These are phyloP conservation scores for Microthlaspi erraticum DNA, from an alignment of 345 rosid species.

Conservation along the genomic window DNA sequence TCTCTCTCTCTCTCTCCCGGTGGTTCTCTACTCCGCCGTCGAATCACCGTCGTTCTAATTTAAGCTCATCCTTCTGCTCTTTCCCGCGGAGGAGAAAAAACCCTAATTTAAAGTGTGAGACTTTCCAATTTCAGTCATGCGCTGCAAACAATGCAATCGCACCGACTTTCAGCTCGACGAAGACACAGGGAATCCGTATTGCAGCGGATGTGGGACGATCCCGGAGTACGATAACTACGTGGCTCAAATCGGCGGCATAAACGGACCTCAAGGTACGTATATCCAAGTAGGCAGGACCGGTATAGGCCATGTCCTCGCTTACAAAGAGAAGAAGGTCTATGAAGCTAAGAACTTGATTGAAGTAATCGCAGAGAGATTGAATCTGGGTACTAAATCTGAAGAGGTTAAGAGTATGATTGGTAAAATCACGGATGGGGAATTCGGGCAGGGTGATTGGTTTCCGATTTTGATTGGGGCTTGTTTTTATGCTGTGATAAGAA, in stretches of 20 bases:
- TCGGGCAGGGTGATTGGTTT: slow-evolving; percentile 77
- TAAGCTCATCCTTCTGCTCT: neutral
- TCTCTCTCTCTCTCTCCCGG: neutral
- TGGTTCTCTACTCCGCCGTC: neutral
- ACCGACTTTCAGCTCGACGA: slow-evolving; percentile 54
- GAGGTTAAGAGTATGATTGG: slow-evolving; percentile 48
- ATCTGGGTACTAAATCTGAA: slow-evolving; percentile 34
- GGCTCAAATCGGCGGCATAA: slow-evolving; percentile 48
- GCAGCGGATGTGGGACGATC: slow-evolving; percentile 56
- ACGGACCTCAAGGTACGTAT: slow-evolving; percentile 64
- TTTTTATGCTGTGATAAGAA: slow-evolving; percentile 60
- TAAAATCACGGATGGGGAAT: slow-evolving; percentile 69
- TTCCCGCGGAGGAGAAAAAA: neutral
- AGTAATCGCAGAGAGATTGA: slow-evolving; percentile 39
- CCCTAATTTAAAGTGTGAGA: slow-evolving; percentile 11
- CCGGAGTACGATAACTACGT: slow-evolving; percentile 55
- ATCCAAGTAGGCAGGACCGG: slow-evolving; percentile 66
- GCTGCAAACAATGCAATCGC: slow-evolving; percentile 61
- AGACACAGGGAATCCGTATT: slow-evolving; percentile 48
- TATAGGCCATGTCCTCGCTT: slow-evolving; percentile 52
- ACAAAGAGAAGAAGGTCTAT: slow-evolving; percentile 65
- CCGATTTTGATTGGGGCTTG: slow-evolving; percentile 68
- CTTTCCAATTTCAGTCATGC: slow-evolving; percentile 32
- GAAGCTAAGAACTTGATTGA: slow-evolving; percentile 62
- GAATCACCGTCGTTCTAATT: slow-evolving; percentile 8